A percentile compares a stretch with the other conserved stretches of the same genome.
These are phyloP conservation scores for Talaromyces sp. DNA, from an alignment of 2,329 filamentous ascomycete genomes.

Conservation along the genomic window DNA sequence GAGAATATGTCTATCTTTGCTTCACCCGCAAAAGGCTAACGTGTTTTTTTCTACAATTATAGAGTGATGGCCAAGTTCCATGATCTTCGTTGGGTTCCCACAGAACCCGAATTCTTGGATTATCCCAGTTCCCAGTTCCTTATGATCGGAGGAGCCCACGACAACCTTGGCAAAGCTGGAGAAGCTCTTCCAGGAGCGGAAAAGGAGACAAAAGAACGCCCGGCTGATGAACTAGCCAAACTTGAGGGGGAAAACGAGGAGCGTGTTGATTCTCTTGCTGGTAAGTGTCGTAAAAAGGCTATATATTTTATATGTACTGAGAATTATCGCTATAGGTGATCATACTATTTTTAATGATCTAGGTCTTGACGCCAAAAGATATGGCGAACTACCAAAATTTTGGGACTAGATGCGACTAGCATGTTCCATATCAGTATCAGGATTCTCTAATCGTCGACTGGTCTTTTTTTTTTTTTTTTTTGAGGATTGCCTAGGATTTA, in stretches of 20 bases:
- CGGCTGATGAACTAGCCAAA: conserved; percentile 67
- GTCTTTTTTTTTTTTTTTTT: not conserved
- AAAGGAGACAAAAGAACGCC: conserved; percentile 56
- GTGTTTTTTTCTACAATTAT: not conserved
- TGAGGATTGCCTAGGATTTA: not conserved
- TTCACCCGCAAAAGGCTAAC: conserved; percentile 11
- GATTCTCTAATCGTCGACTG: not conserved
- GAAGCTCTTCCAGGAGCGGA: conserved; percentile 36
- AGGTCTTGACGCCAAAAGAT: conserved; percentile 58
- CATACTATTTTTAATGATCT: conserved; percentile 58
- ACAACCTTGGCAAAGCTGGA: conserved; percentile 30
- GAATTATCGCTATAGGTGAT: conserved; percentile 40
- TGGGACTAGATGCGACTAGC: conserved; percentile 40
- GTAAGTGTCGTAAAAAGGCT: conserved; percentile 27
- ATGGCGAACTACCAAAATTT: conserved; percentile 59
- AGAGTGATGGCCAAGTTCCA: conserved; percentile 69
- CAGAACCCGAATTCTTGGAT: conserved; percentile 68
- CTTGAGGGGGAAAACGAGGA: conserved; percentile 71
- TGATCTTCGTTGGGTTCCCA: conserved; percentile 67
- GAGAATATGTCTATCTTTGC: conserved; percentile 19
- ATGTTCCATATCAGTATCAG: not conserved
- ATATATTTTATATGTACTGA: not conserved
- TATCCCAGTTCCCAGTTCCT: conserved; percentile 73
- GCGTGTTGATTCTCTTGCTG: conserved; percentile 57
- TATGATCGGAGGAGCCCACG: conserved; percentile 60